Evolutionary conservation across 352 stramenopile genomes (phyloP), one percentile per base, ranked within the genome.

Genomic region (Globisporangium cederbergense): DNA sequence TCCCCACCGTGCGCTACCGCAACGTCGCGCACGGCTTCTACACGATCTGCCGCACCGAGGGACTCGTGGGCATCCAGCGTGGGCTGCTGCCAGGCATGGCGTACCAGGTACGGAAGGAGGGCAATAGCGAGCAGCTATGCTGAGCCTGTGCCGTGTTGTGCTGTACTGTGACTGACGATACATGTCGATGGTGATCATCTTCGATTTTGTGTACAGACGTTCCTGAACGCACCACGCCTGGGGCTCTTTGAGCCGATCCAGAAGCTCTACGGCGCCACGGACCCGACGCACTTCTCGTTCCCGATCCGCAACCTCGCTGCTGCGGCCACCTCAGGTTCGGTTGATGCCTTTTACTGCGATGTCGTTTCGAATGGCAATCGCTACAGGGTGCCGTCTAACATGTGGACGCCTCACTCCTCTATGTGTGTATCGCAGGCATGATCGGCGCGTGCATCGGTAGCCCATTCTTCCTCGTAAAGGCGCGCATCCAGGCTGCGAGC

Each of bases 21-120:
- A 94, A 93, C 69, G 92, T 93, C 56, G 79, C 77, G n/a, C 86
- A 96, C 62, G 86, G 77, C 22, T 96, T 96, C 68, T 91, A 86
- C 65, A 92, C 81, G 60, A 96, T 96, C 61, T 72, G 66, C 36
- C 79, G 80, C 65, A 91, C 83, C 0, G 87, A 96, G 58, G 87
- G 87, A 14, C 38, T 96, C 47, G 66, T 67, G 32, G 87, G 87
- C 30, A 92, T 96, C 66, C 87, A 96, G 70, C 80, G 87, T 22
- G 87, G 87, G 7, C 74, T 96, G 3, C 59, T 87, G 38, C 79
- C 87, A 0, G 87, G 87, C 45, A 93, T 96, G 38, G 83, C 67
- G 28, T 96, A 94, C 70, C 87, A 96, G 73, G 78, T 85, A 58
- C 94, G 74, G 76, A 80, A 53, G 6, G 28, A 25, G 13, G 42